Conservation (phyloP, 306 rosid species). For the Glycine tomentella region DNA sequence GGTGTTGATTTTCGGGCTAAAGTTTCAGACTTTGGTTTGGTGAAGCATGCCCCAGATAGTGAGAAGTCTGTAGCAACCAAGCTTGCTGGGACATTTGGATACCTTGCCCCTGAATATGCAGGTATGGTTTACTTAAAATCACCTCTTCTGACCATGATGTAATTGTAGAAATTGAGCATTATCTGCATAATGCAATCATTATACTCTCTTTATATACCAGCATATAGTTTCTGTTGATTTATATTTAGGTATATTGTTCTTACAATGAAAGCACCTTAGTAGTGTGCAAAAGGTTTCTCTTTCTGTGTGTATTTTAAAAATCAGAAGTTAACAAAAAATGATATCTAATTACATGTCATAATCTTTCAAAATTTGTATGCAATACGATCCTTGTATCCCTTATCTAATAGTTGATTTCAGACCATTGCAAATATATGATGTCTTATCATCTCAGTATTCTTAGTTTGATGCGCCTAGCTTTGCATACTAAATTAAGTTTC, state of each 20-base stretch:
- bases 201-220: background rate
- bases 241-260: conserved; percentile 14
- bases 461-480: background rate
- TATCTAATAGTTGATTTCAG: conserved; percentile 3
- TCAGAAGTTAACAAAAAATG: background rate
- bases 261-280: background rate
- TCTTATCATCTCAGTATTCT: conserved; percentile 14
- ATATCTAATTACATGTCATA: background rate
- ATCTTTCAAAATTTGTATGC: conserved; percentile 30
- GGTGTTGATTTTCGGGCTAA: conserved; percentile 75
- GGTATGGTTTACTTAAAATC: conserved; percentile 45
- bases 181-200: background rate
- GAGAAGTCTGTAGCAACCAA: conserved; percentile 71
- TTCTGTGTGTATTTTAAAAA: background rate
- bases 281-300: background rate
- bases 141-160: background rate
- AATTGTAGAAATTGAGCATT: conserved; percentile 33
- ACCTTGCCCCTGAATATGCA: conserved; percentile 92
- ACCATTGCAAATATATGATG: conserved; percentile 22
- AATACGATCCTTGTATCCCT: conserved; percentile 17
- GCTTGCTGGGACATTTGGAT: conserved; percentile 91
- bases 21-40: conserved; percentile 87
- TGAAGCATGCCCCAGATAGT: conserved; percentile 82
- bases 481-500: conserved; percentile 12
- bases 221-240: background rate